Percentiles rank a stretch among this genome's conserved stretches.
These are phyloP conservation scores for Knoxia roxburghii DNA, from an alignment of 257 asterid genomes.

Conservation along the genomic window DNA sequence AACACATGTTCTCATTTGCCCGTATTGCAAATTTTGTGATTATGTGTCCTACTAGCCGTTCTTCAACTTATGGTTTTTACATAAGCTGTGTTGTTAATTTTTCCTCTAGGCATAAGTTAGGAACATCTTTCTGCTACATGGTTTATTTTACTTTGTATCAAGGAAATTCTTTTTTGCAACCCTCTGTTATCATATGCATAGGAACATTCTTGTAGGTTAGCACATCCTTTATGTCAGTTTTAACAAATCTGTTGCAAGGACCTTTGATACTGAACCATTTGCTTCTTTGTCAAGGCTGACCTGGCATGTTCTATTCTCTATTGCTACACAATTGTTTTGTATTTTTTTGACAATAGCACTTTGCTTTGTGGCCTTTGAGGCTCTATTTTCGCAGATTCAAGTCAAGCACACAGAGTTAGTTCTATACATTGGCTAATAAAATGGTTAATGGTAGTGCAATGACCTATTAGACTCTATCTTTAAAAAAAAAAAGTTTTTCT, in stretches of 20 bases:
- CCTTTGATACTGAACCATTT: background rate
- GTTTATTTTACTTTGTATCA: background rate
- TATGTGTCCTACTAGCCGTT: background rate
- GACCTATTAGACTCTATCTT: too few species aligned
- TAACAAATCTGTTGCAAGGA: background rate
- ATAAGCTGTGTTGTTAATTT: background rate
- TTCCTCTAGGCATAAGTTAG: background rate
- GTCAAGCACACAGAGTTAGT: too few species aligned
- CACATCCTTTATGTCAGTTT: background rate
- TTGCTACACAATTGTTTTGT: background rate
- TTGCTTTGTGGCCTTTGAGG: too few species aligned
- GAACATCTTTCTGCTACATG: background rate
- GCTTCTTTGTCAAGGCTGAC: background rate
- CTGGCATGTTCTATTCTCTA: background rate
- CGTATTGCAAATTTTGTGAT: background rate
- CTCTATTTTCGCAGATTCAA: too few species aligned
- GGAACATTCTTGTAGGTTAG: too few species aligned
- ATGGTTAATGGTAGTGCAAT: too few species aligned
- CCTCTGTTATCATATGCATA: background rate
- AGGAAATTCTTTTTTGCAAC: background rate
- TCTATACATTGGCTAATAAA: too few species aligned
- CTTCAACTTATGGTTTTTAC: background rate
- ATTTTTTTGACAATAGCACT: background rate
- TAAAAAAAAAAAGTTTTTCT: too few species aligned
- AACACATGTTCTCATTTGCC: too few species aligned